Evolutionary conservation across 164 flowering plant species (phyloP), one percentile per base, ranked within the genome.

Genomic region (Dillenia turbinata): DNA sequence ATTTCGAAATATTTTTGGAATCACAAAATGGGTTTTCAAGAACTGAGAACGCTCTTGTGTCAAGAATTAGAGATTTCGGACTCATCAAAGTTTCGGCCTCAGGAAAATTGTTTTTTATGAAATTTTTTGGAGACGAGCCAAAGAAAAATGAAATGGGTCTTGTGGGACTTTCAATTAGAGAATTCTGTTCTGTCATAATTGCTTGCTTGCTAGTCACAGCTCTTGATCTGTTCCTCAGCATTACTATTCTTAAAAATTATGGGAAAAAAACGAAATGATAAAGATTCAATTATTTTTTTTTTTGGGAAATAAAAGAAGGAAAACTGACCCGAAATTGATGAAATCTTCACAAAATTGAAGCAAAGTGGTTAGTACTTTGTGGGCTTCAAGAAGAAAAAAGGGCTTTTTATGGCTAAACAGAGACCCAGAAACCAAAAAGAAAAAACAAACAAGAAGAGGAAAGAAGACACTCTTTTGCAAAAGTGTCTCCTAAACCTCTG

Each of bases 191-290:
- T 43, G 79, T 63, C 86, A 81, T 77, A 26, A 78, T 48, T 53
- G 76, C 66, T 73, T 80, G 86, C 71, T 83, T 87, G 64, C 77
- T 76, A 33, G 73, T 75, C 67, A 81, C 81, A 59, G 80, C 73
- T 72, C 86, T 78, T 13, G 96, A 72, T 79, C 88, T 82, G 64
- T 81, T 84, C 72, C 85, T 83, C 75, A 85, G 75, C 93, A 87
- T 83, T 13, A 61, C 60, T 66, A 56, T 47, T 59, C 19, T 46
- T 49, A 17, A 45, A 24, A 49, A 49, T 4, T 33, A 4, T 0
- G 0, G 0, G 6, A 33, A 33, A 33, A 33, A 33, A 33, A 19
- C 22, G 22, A 19, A 33, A 33, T 26, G 40, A 33, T 33, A 5
- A 33, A 33, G 40, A 33, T 33, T 33, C 40, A 33, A 33, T 33